Evolutionary conservation across 805 yeast genomes (phyloP), one percentile per base, ranked within the genome.

Genomic region (Monosporozyma yasuniensis): DNA sequence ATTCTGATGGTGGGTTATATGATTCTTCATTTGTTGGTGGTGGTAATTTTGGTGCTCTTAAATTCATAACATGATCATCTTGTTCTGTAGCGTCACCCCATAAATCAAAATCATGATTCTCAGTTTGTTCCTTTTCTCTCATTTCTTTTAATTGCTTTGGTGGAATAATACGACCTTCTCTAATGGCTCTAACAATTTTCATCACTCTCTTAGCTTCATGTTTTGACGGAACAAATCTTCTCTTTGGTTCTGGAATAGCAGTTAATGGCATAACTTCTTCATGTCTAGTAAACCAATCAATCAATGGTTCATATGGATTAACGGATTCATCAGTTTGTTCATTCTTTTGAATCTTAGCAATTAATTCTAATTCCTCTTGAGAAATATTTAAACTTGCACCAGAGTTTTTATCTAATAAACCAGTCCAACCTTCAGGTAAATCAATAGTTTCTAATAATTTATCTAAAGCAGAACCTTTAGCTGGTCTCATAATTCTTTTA

Each of bases 341-440:
- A 59, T 91, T 87, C 58, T 75, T 77, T 69, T 89, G 96, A 60
- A 93, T 81, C 65, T 87, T 88, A 56, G 83, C 76, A 62, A 93
- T 87, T 55, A 93, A 76, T 57, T 90, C 96, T 61, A 90, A 75
- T 69, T 93, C 99, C 63, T 91, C 97, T 48, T 77, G 76, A 7
- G 88, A 80, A 55, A 93, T 73, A 57, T 93, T 89, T 71, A 93
- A 76, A 48, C 87, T 75, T 9, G 81, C 67, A 53, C 99, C 99
- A 6, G 98, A 88, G 61, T 82, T 77, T 61, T 87, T 84, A 68
- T 93, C 98, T 53, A 91, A 71, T 53, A 93, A 74, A 44, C 99
- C 99, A 14, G 99, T 93, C 98, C 98, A 93, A 23, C 99, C 99
- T 69, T 87, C 95, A 12, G 99, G 99, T 55, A 93, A 74, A 54